phyloP scores from a whole-genome alignment of 306 rosid genomes.

The Trifolium repens region DNA sequence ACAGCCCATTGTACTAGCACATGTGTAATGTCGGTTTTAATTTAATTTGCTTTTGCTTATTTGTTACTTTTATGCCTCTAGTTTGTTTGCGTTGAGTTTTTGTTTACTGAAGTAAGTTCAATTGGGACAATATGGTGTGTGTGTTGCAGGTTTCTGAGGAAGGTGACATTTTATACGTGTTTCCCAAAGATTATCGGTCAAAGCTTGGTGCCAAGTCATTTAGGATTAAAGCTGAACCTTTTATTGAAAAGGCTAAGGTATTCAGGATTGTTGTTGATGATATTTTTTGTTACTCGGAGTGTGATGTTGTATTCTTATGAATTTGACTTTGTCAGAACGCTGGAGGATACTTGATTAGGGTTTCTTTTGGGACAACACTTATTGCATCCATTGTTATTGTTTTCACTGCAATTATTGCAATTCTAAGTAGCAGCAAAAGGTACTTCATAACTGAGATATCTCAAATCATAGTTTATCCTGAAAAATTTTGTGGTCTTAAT shows the following conservation, averaged over 20 bases:
- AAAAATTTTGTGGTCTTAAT: constrained; percentile 26
- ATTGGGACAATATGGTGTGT: constrained; percentile 63
- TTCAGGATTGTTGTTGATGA: constrained; percentile 20
- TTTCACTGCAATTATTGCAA: constrained; percentile 90
- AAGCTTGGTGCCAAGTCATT: constrained; percentile 87
- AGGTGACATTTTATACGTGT: constrained; percentile 91
- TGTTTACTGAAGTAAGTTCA: constrained; percentile 43
- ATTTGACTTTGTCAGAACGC: constrained; percentile 64
- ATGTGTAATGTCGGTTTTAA: neutral
- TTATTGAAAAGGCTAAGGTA: constrained; percentile 84
- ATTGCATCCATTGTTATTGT: constrained; percentile 93
- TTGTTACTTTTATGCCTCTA: neutral
- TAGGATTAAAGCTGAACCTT: constrained; percentile 79
- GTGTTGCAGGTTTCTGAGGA: constrained; percentile 90
- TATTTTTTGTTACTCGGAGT: constrained; percentile 25
- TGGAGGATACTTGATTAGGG: constrained; percentile 84
- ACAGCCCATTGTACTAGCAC: neutral
- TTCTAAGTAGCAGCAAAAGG: constrained; percentile 87
- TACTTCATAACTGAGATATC: constrained; percentile 38
- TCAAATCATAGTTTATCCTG: neutral
- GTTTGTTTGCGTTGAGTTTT: constrained; percentile 43
- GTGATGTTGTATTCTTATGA: constrained; percentile 15
- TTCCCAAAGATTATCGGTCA: constrained; percentile 79
- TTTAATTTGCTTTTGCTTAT: neutral
- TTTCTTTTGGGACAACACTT: constrained; percentile 94